phyloP scores from a whole-genome alignment of 768 basidiomycete species.

The Hirschioporus abietinus region DNA sequence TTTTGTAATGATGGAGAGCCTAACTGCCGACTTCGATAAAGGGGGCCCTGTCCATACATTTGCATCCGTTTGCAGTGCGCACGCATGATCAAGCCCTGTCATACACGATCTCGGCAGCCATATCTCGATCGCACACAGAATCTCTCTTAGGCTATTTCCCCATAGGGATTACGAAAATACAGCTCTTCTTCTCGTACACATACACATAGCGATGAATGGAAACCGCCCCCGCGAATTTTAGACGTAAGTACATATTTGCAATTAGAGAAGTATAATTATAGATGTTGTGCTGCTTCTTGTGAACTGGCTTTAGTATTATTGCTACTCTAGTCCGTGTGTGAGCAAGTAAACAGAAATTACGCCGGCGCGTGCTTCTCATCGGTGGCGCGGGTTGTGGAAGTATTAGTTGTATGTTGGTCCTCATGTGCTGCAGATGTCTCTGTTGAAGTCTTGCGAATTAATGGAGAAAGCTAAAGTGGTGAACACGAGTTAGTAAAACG shows the following conservation, averaged over 20 bases:
- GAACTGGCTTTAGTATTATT: background rate
- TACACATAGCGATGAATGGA: background rate
- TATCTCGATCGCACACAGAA: background rate
- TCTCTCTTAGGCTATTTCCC: background rate
- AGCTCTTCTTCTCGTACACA: background rate
- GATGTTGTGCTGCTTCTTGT: background rate
- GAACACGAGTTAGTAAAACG: background rate
- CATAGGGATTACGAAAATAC: background rate
- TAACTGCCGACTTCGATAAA: background rate
- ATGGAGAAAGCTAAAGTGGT: background rate
- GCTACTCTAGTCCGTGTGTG: background rate
- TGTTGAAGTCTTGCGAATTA: background rate
- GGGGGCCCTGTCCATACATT: background rate
- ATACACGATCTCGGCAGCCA: background rate
- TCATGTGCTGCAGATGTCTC: background rate
- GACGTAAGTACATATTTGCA: conserved; percentile 1
- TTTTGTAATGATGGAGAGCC: background rate
- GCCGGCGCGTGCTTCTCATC: background rate
- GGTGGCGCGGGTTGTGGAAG: background rate
- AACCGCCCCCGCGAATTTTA: background rate
- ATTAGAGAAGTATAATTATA: background rate
- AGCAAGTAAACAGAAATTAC: background rate
- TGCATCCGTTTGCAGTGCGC: background rate
- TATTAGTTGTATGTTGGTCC: background rate
- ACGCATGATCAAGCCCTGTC: background rate